Conservation (phyloP, 164 flowering plant species). For the Liriodendron chinense region DNA sequence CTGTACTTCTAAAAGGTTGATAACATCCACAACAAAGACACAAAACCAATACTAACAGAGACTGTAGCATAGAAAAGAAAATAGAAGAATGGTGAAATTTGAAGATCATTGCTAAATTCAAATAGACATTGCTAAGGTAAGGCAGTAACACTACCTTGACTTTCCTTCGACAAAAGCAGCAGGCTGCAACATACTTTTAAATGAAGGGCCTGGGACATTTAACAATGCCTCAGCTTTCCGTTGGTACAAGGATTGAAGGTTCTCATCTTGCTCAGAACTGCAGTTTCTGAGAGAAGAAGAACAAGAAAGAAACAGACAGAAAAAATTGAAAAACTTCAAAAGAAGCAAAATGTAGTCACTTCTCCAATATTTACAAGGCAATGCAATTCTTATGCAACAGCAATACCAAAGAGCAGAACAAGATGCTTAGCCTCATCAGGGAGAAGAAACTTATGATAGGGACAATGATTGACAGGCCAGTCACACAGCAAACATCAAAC, state of each 20-base stretch:
- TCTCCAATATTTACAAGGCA: not conserved
- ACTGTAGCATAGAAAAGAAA: not conserved
- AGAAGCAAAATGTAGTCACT: not conserved
- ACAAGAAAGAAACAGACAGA: not conserved
- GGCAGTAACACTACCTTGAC: constrained; percentile 42
- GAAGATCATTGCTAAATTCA: not conserved
- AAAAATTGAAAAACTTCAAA: not conserved
- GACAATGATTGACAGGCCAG: not conserved
- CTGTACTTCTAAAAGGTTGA: not conserved
- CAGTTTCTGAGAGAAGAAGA: constrained; percentile 8
- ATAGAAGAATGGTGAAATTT: not conserved
- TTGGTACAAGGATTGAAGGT: constrained; percentile 42
- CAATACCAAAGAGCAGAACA: not conserved
- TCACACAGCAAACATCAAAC: no score
- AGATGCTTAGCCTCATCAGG: not conserved
- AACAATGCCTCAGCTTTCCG: constrained; percentile 53
- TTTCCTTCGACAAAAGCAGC: constrained; percentile 53
- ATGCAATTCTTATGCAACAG: not conserved
- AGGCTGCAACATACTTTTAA: constrained; percentile 58
- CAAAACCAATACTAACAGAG: constrained; percentile 6
- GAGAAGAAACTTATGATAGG: not conserved
- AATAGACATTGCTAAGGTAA: not conserved
- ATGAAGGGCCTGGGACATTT: constrained; percentile 58
- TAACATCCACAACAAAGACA: not conserved
- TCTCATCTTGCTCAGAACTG: constrained; percentile 77